A percentile compares a stretch with the other conserved stretches of the same genome.
phyloP scores from a whole-genome alignment of 1,284 basidiomycete species.

The Boletus smithii region DNA sequence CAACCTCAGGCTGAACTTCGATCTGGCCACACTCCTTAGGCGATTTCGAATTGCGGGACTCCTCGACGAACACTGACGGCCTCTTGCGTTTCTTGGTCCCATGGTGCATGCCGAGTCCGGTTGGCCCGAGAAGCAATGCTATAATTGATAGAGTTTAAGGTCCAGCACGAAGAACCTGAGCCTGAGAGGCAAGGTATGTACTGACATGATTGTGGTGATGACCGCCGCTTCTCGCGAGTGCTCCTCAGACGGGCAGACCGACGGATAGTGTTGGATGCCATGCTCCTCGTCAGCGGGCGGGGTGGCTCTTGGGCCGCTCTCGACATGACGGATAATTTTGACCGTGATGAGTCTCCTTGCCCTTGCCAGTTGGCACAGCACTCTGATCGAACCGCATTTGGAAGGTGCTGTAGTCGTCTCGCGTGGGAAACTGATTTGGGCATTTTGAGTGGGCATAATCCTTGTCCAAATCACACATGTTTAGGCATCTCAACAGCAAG shows the following conservation, averaged over 20 bases:
- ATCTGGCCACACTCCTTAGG: constrained; percentile 18
- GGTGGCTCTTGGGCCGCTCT: constrained; percentile 9
- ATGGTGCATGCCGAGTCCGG: neutral
- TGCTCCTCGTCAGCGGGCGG: constrained; percentile 27
- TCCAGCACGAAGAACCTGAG: neutral
- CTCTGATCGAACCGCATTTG: constrained; percentile 26
- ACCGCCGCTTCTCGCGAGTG: neutral
- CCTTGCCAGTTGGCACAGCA: no score
- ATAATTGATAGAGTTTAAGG: constrained; percentile 4
- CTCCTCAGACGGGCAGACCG: constrained; percentile 26
- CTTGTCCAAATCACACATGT: neutral
- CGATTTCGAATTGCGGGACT: constrained; percentile 4
- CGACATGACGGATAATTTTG: constrained; percentile 15
- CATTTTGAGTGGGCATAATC: neutral
- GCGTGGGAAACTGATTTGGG: constrained; percentile 20
- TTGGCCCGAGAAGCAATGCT: constrained; percentile 7
- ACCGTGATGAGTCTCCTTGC: neutral
- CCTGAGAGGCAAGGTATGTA: neutral
- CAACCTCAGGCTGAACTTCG: constrained; percentile 2
- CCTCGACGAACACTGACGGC: neutral
- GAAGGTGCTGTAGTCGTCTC: constrained; percentile 31
- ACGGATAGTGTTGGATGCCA: constrained; percentile 14
- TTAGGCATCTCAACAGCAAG: no score
- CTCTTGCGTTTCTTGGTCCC: constrained; percentile 11
- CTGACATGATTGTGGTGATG: constrained; percentile 12